Evolutionary conservation across 2,329 filamentous ascomycete genomes (phyloP).

Genomic region (Alternaria tenuissima): DNA sequence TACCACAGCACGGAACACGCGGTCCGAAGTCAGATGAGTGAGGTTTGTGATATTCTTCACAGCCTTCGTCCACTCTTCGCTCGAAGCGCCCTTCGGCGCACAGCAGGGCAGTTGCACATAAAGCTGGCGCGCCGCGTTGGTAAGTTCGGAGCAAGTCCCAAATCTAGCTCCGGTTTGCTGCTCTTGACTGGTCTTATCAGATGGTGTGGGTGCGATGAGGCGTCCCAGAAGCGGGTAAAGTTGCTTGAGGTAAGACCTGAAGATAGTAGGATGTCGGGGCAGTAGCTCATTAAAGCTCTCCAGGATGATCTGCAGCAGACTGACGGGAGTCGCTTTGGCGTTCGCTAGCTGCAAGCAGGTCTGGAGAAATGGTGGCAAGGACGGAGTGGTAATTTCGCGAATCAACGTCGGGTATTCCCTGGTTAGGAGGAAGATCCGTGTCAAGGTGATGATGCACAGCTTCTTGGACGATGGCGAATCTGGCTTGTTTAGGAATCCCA

Average conservation of each 20-base stretch:
- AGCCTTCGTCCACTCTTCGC: conserved; percentile 79
- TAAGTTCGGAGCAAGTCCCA: conserved; percentile 61
- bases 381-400: conserved; percentile 87
- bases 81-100: conserved; percentile 78
- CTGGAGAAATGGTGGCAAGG: conserved; percentile 75
- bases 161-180: conserved; percentile 44
- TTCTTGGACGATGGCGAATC: conserved; percentile 79
- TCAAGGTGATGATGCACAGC: conserved; percentile 77
- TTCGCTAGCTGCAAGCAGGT: conserved; percentile 71
- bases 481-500: conserved; percentile 80
- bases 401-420: conserved; percentile 83
- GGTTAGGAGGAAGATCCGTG: conserved; percentile 83
- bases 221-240: conserved; percentile 68
- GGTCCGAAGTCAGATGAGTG: conserved; percentile 76
- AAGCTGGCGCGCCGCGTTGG: conserved; percentile 68
- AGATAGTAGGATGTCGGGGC: conserved; percentile 82
- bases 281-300: conserved; percentile 76
- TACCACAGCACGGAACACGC: conserved; percentile 77
- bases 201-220: conserved; percentile 71
- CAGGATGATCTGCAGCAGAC: conserved; percentile 72
- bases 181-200: conserved; percentile 40
- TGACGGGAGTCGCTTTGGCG: conserved; percentile 27
- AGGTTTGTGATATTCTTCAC: conserved; percentile 69
- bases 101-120: conserved; percentile 79
- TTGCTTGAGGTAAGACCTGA: conserved; percentile 77